Evolutionary conservation across 495 filamentous ascomycete species (phyloP).

Genomic region (Penicillium ochrochloron): DNA sequence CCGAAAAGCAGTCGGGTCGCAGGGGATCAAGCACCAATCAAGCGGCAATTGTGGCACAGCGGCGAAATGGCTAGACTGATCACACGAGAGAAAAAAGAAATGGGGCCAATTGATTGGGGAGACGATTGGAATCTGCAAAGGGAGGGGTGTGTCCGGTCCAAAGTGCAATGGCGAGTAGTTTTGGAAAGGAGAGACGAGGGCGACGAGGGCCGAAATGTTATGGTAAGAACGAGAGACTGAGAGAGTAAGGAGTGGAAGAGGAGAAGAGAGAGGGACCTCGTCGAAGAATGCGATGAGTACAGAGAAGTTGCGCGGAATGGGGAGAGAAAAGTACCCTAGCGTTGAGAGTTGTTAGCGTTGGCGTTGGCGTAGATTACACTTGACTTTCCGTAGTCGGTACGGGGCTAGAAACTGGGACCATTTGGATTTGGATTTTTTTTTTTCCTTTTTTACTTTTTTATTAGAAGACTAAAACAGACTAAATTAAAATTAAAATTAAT

Average conservation of each 20-base stretch:
- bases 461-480: constrained; percentile 4
- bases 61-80: constrained; percentile 25
- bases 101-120: constrained; percentile 7
- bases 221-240: neutral
- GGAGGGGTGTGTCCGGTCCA: neutral
- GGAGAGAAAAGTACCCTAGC: constrained; percentile 16
- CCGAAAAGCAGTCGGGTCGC: constrained; percentile 10
- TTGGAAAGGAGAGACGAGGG: constrained; percentile 2
- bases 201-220: neutral
- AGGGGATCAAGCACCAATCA: constrained; percentile 29
- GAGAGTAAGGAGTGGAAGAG: constrained; percentile 6
- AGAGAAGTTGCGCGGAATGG: constrained; percentile 10
- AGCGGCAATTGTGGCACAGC: constrained; percentile 3
- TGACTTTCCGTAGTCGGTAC: neutral
- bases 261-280: constrained; percentile 16
- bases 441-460: no score
- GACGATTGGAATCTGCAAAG: constrained; percentile 7
- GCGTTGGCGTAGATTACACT: constrained; percentile 6
- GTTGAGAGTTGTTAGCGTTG: constrained; percentile 5
- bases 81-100: constrained; percentile 25
- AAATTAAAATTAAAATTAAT: constrained; percentile 19
- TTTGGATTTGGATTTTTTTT: no score
- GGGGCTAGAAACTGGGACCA: constrained; percentile 15
- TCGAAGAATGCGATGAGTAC: constrained; percentile 24
- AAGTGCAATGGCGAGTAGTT: constrained; percentile 2